phyloP scores from a whole-genome alignment of 169 alveolate genomes.

The Cryptosporidium felis region DNA sequence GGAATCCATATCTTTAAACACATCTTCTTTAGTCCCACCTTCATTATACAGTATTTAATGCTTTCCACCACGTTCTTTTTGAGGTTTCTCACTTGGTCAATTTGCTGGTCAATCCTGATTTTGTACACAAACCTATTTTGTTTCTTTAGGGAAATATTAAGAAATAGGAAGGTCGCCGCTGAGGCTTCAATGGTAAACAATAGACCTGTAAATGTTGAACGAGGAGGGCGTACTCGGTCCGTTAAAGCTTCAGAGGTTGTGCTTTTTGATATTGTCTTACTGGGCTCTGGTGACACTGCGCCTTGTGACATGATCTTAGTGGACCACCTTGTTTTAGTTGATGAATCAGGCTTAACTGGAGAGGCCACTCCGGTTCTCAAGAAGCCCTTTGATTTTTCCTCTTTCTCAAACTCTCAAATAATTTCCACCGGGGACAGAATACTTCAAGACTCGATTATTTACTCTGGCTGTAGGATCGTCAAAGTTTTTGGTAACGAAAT shows the following conservation, averaged over 20 bases:
- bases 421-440: background rate
- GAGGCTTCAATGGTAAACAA: background rate
- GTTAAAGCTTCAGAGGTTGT: conserved; percentile 34
- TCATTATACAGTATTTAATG: conserved; percentile 49
- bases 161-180: background rate
- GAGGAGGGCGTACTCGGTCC: background rate
- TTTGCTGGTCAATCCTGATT: conserved; percentile 36
- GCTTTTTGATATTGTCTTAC: conserved; percentile 4
- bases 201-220: background rate
- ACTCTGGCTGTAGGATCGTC: conserved; percentile 32
- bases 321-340: conserved; percentile 83
- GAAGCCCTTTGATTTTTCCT: conserved; percentile 75
- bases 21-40: conserved; percentile 3
- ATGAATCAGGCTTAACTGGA: conserved; percentile 88
- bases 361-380: conserved; percentile 87
- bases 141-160: background rate
- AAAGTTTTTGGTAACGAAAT: background rate
- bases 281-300: conserved; percentile 47
- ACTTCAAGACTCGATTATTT: background rate
- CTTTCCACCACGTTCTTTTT: conserved; percentile 44
- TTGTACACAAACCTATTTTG: conserved; percentile 5
- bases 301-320: conserved; percentile 88
- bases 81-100: conserved; percentile 27
- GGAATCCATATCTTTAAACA: background rate
- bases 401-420: background rate